Conservation (phyloP, 257 asterid genomes). For the Cinchona pubescens region DNA sequence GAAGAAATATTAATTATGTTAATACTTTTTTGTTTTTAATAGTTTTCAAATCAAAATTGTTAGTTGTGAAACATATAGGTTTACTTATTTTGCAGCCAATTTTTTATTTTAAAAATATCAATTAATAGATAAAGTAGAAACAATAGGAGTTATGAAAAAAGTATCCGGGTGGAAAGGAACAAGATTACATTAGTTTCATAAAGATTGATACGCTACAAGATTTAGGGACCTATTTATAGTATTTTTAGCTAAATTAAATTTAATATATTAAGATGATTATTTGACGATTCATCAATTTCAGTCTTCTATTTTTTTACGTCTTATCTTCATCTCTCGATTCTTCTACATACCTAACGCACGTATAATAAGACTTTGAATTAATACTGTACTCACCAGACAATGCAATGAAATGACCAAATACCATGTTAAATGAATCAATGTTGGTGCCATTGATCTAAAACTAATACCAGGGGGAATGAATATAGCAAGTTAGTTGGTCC, state of each 20-base stretch:
- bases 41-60: no score
- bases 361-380: not conserved
- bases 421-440: constrained; percentile 8
- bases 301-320: constrained; percentile 4
- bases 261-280: constrained; percentile 24
- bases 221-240: constrained; percentile 29
- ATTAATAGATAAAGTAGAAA: not conserved
- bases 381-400: constrained; percentile 11
- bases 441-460: not conserved
- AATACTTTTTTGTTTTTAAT: no score
- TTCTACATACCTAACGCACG: constrained; percentile 14
- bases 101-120: not conserved
- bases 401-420: not conserved
- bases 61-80: not conserved
- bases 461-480: constrained; percentile 25
- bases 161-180: constrained; percentile 29
- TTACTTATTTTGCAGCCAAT: no score
- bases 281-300: constrained; percentile 19
- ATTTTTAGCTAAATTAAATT: constrained; percentile 8
- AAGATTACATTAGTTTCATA: constrained; percentile 44
- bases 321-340: constrained; percentile 7
- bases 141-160: not conserved
- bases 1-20: no score
- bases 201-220: constrained; percentile 28
- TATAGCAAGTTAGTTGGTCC: constrained; percentile 20